phyloP scores from a whole-genome alignment of 805 yeast species.

The Jamesozyma jinghongensis region DNA sequence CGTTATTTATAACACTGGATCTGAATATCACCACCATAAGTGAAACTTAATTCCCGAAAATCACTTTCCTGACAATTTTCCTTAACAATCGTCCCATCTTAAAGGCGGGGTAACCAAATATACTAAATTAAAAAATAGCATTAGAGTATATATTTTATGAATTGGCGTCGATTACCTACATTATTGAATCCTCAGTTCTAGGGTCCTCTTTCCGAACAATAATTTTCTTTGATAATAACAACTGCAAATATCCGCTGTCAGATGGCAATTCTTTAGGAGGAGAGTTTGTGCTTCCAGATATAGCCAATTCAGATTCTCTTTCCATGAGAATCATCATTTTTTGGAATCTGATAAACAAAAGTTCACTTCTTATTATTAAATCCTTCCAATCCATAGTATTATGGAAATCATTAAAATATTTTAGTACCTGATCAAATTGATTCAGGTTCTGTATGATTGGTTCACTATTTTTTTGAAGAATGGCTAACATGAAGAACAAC shows the following conservation, averaged over 20 bases:
- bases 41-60: too few relatives aligned
- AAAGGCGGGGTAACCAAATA: too few relatives aligned
- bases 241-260: slow-evolving; percentile 37
- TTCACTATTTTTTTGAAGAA: slow-evolving; percentile 78
- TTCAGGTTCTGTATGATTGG: slow-evolving; percentile 64
- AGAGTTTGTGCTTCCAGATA: not conserved
- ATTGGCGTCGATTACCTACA: too few relatives aligned
- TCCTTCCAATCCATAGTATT: slow-evolving; percentile 69
- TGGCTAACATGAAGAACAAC: slow-evolving; percentile 76
- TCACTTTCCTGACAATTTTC: too few relatives aligned
- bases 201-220: slow-evolving; percentile 53
- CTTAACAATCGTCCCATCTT: too few relatives aligned
- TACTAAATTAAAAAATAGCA: too few relatives aligned
- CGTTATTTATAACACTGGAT: too few relatives aligned
- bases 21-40: too few relatives aligned
- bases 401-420: slow-evolving; percentile 84
- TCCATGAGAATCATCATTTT: slow-evolving; percentile 76
- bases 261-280: slow-evolving; percentile 8
- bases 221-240: slow-evolving; percentile 49
- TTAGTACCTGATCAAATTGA: slow-evolving; percentile 84
- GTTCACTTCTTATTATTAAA: slow-evolving; percentile 73
- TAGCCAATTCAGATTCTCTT: slow-evolving; percentile 31
- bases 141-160: too few relatives aligned
- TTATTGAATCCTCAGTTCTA: slow-evolving; percentile 20
- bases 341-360: slow-evolving; percentile 69